Conservation (phyloP, 176 grass and related monocot species). For the Oryza punctata region DNA sequence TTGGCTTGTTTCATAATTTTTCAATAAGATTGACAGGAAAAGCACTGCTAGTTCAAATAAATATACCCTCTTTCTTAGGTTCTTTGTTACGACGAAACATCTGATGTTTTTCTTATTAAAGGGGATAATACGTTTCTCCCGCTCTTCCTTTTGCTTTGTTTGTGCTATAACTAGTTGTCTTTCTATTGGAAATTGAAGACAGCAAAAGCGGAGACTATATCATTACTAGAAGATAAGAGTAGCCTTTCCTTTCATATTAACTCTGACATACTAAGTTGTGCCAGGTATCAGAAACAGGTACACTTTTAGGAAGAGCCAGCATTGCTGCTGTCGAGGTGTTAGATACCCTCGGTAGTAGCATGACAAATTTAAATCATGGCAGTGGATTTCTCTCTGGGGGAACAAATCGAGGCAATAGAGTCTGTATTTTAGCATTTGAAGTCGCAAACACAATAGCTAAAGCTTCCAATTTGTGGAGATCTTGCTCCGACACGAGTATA, state of each 20-base stretch:
- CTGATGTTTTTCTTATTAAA: not conserved
- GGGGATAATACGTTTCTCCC: not conserved
- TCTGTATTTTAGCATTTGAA: conserved; percentile 89
- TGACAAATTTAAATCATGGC: conserved; percentile 78
- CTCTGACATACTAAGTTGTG: conserved; percentile 50
- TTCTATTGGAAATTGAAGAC: not conserved
- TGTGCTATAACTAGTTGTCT: not conserved
- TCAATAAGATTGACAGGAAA: not conserved
- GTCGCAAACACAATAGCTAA: conserved; percentile 96
- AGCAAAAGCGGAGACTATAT: not conserved
- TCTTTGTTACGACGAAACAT: not conserved
- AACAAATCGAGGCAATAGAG: conserved; percentile 61
- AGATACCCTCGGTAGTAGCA: conserved; percentile 87
- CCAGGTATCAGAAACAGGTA: conserved; percentile 83
- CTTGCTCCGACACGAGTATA: conserved; percentile 81
- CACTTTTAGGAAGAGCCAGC: conserved; percentile 74
- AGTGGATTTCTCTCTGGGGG: conserved; percentile 81
- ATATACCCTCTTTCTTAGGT: not conserved
- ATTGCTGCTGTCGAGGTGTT: conserved; percentile 80
- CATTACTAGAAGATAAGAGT: not conserved
- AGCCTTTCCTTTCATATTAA: conserved; percentile 35
- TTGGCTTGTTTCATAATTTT: not conserved
- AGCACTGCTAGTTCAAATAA: not conserved
- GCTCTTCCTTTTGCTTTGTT: not conserved
- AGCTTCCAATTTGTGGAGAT: conserved; percentile 67